Evolutionary conservation across 179 eudicot genomes (phyloP), one percentile per base, ranked within the genome.

Genomic region (Pouteria campechiana): DNA sequence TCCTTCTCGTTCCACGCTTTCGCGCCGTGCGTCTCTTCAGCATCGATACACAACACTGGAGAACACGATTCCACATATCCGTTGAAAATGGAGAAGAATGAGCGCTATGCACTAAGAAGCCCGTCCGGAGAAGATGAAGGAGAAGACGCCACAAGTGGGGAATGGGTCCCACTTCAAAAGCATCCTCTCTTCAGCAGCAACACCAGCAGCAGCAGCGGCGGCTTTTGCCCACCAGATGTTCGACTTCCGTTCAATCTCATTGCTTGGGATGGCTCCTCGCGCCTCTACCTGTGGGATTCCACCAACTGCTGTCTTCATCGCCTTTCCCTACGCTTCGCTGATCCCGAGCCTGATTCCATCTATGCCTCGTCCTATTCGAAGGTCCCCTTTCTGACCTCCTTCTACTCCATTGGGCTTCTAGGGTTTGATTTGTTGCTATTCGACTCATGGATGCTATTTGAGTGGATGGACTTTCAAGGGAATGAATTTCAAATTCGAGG

Each of bases 201-300:
- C 33, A 6, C 52, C 61, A n/a, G 14, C 14, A 24, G 19, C 54
- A 16, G 48, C 21, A 0, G 22, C 7, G 17, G 40, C 23, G 31
- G 46, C 51, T 12, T 36, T 39, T 13, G 6, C 14, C 41, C 52
- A 3, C 16, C 48, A 41, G 6, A 22, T 6, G 17, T 9, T 41
- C 42, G 31, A 13, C 10, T 40, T 25, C 46, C 51, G 38, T 54
- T 13, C 44, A 81, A 81, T 40, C 67, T 84, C 7, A 59, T 89
- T 60, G 81, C 93, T 3, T 89, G 93, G 95, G 97, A 85, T 31
- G 95, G 93, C 22, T 73, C 73, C 37, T 78, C 95, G 40, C 76
- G 97, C 37, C 65, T 89, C 3, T 85, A 75, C 65, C 60, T 66
- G 6, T 89, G 95, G 95, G 97, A 89, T 48, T 54, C 74, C 0